These are phyloP conservation scores for Agapanthus africanus DNA, from an alignment of 106 monocot genomes.

Conservation along the genomic window DNA sequence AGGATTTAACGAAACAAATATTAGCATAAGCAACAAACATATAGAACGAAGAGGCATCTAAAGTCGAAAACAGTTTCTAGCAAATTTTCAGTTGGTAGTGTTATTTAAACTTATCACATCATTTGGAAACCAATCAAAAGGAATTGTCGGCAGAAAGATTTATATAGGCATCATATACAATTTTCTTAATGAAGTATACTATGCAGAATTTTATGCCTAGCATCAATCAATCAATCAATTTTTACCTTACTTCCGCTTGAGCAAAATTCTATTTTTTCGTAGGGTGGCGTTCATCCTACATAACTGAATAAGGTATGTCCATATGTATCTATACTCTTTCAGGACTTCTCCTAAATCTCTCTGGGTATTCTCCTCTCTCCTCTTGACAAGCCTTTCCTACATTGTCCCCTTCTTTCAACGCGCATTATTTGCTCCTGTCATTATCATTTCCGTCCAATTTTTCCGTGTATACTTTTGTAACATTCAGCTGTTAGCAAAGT, in stretches of 20 bases:
- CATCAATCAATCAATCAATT: constrained; percentile 3
- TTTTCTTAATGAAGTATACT: neutral
- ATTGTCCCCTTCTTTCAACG: neutral
- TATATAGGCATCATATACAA: too few species aligned
- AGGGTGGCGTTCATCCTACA: constrained; percentile 1
- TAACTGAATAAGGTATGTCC: neutral
- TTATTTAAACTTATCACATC: too few species aligned
- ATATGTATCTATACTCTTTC: neutral
- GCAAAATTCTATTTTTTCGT: neutral
- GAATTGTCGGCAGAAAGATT: too few species aligned
- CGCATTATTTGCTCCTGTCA: neutral
- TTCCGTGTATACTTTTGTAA: neutral
- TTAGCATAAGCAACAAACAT: too few species aligned
- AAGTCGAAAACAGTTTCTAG: too few species aligned
- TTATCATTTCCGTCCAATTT: neutral
- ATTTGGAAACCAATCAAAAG: too few species aligned
- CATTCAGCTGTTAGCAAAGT: neutral
- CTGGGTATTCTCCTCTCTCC: neutral
- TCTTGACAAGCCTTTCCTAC: neutral
- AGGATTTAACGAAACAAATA: too few species aligned
- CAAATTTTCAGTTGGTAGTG: too few species aligned
- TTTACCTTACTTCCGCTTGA: too few species aligned
- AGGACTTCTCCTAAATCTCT: neutral
- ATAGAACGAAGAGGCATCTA: too few species aligned
- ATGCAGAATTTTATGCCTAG: neutral